Evolutionary conservation across 2,329 filamentous ascomycete species (phyloP).

Genomic region (Fusarium siculi): DNA sequence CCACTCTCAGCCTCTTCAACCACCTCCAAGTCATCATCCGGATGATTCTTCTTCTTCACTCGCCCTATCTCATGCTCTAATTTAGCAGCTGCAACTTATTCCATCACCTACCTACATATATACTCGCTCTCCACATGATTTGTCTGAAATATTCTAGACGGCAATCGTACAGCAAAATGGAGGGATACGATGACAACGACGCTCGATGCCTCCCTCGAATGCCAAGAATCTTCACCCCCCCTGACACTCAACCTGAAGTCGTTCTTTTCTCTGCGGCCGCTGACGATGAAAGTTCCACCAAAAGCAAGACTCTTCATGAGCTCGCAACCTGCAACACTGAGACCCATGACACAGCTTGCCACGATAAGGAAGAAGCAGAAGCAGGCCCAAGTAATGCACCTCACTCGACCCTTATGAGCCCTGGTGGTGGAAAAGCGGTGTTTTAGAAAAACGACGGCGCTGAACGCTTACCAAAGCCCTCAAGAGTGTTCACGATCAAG

Average conservation of each 20-base stretch:
- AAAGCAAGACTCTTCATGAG: background rate
- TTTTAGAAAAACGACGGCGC: constrained; percentile 26
- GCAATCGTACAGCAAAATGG: constrained; percentile 22
- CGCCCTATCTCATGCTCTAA: constrained; percentile 1
- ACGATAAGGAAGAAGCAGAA: background rate
- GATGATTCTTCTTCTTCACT: background rate
- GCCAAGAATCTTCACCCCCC: constrained; percentile 25
- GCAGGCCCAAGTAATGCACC: background rate
- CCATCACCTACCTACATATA: constrained; percentile 25
- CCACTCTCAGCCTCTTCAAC: background rate
- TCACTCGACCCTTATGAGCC: constrained; percentile 24
- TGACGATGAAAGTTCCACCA: background rate
- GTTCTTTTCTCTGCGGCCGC: constrained; percentile 16
- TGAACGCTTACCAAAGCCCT: background rate
- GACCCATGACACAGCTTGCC: background rate
- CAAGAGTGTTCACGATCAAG: background rate
- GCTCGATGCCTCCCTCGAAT: constrained; percentile 33
- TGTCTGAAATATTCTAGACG: background rate
- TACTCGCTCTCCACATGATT: background rate
- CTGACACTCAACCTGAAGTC: constrained; percentile 14
- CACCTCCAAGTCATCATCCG: constrained; percentile 1
- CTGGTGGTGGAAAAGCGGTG: constrained; percentile 8
- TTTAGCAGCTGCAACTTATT: background rate
- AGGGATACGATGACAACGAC: constrained; percentile 25
- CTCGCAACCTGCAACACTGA: background rate